Conservation (phyloP, 192 early-diverging fungal genomes). For the Backusella luteola region DNA sequence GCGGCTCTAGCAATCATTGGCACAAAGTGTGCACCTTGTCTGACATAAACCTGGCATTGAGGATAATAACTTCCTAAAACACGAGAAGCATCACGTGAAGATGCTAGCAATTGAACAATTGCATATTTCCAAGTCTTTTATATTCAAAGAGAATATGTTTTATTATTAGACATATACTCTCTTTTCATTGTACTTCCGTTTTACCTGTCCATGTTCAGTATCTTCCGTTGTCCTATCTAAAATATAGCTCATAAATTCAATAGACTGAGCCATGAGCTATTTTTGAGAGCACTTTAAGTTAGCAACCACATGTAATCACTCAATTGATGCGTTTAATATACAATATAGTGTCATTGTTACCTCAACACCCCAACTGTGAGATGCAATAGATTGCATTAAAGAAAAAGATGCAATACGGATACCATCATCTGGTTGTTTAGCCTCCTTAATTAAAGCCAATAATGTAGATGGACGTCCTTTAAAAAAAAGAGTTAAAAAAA, state of each 20-base stretch:
- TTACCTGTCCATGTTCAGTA: constrained; percentile 37
- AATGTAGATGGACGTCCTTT: constrained; percentile 23
- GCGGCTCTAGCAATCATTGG: constrained; percentile 26
- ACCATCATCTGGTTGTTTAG: constrained; percentile 30
- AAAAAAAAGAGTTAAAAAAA: neutral
- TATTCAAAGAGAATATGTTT: neutral
- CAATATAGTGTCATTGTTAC: constrained; percentile 1
- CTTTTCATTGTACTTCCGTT: neutral
- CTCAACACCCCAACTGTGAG: constrained; percentile 27
- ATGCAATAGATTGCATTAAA: constrained; percentile 28
- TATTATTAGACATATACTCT: neutral
- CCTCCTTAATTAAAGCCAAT: constrained; percentile 12
- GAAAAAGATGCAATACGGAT: constrained; percentile 32
- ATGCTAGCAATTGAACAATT: constrained; percentile 28
- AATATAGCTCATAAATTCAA: constrained; percentile 38
- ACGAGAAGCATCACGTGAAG: constrained; percentile 5
- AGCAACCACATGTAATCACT: neutral
- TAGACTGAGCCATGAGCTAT: constrained; percentile 21
- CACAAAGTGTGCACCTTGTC: constrained; percentile 37
- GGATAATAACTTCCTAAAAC: constrained; percentile 22
- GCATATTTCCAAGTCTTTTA: constrained; percentile 40
- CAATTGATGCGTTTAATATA: neutral
- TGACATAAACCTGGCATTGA: constrained; percentile 28
- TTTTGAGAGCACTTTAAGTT: neutral
- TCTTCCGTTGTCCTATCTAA: constrained; percentile 36